Evolutionary conservation across 148 eudicot species (phyloP).

Genomic region (Amaranthus cruentus): DNA sequence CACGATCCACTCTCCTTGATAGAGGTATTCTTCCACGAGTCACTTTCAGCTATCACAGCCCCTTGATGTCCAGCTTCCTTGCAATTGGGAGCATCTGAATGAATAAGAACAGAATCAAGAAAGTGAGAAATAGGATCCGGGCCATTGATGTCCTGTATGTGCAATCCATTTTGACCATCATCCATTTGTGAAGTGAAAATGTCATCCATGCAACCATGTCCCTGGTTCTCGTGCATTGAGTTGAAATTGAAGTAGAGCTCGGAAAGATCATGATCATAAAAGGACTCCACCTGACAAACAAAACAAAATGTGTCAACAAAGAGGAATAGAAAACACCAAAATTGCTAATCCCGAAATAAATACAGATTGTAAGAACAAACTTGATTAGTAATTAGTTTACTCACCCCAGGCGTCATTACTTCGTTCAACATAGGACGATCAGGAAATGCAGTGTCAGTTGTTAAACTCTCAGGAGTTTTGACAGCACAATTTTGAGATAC

Average conservation of each 20-base stretch:
- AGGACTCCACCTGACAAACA: constrained; percentile 47
- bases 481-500: constrained; percentile 22
- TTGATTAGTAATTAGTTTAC: neutral
- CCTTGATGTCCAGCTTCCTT: constrained; percentile 23
- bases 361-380: neutral
- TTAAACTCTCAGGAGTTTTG: constrained; percentile 29
- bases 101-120: constrained; percentile 32
- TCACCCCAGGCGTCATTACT: constrained; percentile 40
- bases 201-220: constrained; percentile 25
- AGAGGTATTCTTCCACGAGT: constrained; percentile 12
- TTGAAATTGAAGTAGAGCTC: no score
- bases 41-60: constrained; percentile 21
- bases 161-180: constrained; percentile 30
- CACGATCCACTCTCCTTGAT: constrained; percentile 47
- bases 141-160: constrained; percentile 37
- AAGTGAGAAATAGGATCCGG: constrained; percentile 37
- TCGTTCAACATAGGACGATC: constrained; percentile 26
- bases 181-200: constrained; percentile 18
- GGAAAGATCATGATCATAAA: constrained; percentile 30
- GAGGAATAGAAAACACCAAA: no score
- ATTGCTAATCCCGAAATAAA: neutral
- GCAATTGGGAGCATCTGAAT: constrained; percentile 28
- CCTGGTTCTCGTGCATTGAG: constrained; percentile 30
- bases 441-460: constrained; percentile 34
- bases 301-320: neutral